Conservation (phyloP, 176 grass and related monocot species). For the Cenchrus americanus region DNA sequence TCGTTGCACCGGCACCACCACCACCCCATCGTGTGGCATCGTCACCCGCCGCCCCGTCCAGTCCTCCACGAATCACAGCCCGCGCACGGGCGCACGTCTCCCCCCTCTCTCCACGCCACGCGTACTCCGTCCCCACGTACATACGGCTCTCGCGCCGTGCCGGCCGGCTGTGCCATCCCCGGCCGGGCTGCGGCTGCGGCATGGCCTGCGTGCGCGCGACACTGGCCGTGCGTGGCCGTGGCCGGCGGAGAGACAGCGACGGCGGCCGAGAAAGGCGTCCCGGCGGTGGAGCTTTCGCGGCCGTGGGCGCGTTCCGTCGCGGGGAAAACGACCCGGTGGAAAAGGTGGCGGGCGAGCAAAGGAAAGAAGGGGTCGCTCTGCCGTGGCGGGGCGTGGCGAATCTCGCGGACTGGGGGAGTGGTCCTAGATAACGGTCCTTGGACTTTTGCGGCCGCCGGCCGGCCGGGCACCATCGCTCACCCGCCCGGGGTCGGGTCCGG, state of each 20-base stretch:
- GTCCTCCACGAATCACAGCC: not conserved
- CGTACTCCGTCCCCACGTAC: not conserved
- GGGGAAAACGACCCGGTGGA: constrained; percentile 17
- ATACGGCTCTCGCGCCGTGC: no score
- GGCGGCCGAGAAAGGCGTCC: not conserved
- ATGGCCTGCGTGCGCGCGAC: not conserved
- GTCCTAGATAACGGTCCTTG: constrained; percentile 20
- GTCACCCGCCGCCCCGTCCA: no score
- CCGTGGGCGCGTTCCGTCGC: constrained; percentile 28
- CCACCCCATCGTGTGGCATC: not conserved
- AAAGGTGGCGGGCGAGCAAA: not conserved
- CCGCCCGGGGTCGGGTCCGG: no score
- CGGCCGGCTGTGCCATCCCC: no score
- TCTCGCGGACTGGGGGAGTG: not conserved
- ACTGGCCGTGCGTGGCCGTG: not conserved
- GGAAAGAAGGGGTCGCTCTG: not conserved
- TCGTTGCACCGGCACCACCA: not conserved
- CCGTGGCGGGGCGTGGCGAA: not conserved
- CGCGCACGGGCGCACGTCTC: not conserved
- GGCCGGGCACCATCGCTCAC: no score
- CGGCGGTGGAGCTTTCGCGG: not conserved
- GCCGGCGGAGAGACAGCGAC: constrained; percentile 7
- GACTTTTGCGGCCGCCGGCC: no score
- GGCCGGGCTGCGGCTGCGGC: no score
- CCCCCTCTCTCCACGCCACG: not conserved